Evolutionary conservation across 2,329 filamentous ascomycete genomes (phyloP).

Genomic region (Xylariaceae sp.): DNA sequence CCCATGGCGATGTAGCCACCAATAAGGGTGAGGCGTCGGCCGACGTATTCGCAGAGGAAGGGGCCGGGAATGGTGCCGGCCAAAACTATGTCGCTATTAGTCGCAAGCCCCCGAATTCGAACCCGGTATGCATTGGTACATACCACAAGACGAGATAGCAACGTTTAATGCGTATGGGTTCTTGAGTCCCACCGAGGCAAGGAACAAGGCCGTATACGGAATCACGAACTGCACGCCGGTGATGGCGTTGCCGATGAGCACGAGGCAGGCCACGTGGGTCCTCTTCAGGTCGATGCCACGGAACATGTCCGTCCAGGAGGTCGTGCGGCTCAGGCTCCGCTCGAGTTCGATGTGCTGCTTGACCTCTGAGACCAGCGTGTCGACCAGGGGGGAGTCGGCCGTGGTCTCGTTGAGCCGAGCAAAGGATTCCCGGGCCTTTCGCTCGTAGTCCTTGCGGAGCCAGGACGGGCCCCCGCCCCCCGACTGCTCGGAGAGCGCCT

Average conservation of each 20-base stretch:
- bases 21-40: neutral
- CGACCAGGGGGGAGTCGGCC: neutral
- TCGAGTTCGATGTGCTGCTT: neutral
- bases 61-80: constrained; percentile 1
- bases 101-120: neutral
- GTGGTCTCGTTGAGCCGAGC: neutral
- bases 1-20: neutral
- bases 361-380: neutral
- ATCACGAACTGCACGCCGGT: neutral
- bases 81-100: neutral
- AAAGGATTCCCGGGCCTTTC: neutral
- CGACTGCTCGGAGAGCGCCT: neutral
- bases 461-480: too few relatives aligned
- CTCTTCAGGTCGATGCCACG: neutral
- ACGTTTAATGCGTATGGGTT: neutral
- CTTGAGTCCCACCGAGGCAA: neutral
- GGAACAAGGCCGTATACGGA: neutral
- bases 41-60: neutral
- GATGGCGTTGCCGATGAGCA: neutral
- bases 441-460: neutral
- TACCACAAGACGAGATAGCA: neutral
- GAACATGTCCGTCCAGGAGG: neutral
- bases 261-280: neutral
- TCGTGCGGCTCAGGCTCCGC: neutral
- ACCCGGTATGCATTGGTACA: neutral